phyloP scores from a whole-genome alignment of 1,284 basidiomycete genomes.

The Sanghuangporus weigelae region DNA sequence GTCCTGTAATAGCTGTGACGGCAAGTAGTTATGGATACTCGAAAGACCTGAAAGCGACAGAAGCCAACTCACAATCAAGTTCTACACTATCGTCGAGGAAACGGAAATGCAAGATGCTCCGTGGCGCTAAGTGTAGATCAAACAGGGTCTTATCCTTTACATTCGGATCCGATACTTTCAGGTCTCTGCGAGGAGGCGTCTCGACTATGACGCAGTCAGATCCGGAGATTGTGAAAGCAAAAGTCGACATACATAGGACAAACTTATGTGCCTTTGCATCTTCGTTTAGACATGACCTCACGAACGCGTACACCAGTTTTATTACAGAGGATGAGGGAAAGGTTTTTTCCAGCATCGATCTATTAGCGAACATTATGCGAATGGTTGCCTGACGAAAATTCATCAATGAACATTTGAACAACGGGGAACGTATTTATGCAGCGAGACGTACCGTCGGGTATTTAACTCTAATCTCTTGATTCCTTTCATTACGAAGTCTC shows the following conservation, averaged over 20 bases:
- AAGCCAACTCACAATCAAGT: slow-evolving; percentile 43
- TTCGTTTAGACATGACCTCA: slow-evolving; percentile 65
- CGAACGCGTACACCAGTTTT: slow-evolving; percentile 76
- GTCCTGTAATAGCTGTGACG: slow-evolving; percentile 38
- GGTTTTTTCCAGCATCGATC: slow-evolving; percentile 74
- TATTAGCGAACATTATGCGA: slow-evolving; percentile 75
- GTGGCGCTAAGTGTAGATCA: slow-evolving; percentile 74
- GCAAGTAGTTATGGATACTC: slow-evolving; percentile 21
- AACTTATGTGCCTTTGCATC: slow-evolving; percentile 74
- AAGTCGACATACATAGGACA: slow-evolving; percentile 60
- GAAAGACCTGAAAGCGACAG: neutral
- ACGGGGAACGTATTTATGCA: neutral
- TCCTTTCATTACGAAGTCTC: slow-evolving; percentile 59
- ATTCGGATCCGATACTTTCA: slow-evolving; percentile 69
- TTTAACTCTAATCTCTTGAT: slow-evolving; percentile 54
- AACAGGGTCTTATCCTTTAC: slow-evolving; percentile 62
- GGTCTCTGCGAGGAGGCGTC: slow-evolving; percentile 73
- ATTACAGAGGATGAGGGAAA: slow-evolving; percentile 79
- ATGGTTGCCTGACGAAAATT: slow-evolving; percentile 63
- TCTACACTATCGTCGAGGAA: slow-evolving; percentile 68
- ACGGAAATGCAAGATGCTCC: slow-evolving; percentile 69
- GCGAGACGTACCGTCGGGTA: slow-evolving; percentile 63
- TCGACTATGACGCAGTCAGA: slow-evolving; percentile 48
- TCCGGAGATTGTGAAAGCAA: neutral
- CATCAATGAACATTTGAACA: slow-evolving; percentile 8